Percentiles rank a stretch among this genome's conserved stretches.
Evolutionary conservation across 192 early-diverging fungal species (phyloP).

Genomic region (Kickxella alabastrina): DNA sequence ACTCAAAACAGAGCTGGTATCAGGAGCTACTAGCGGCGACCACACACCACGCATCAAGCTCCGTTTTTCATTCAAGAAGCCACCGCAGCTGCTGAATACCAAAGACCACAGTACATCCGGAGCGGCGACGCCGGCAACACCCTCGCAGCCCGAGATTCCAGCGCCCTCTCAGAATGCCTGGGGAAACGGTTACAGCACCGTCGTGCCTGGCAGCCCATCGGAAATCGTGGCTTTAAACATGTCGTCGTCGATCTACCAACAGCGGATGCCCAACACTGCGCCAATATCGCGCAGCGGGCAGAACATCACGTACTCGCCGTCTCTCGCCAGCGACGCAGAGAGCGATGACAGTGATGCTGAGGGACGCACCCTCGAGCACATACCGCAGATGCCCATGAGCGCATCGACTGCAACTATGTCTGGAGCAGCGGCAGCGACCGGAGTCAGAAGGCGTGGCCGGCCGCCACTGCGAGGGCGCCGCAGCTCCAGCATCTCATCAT

Average conservation of each 20-base stretch:
- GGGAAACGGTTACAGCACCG: constrained; percentile 6
- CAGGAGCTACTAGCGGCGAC: not conserved
- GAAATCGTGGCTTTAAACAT: constrained; percentile 20
- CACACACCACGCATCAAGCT: constrained; percentile 37
- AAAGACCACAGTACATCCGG: not conserved
- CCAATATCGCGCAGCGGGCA: not conserved
- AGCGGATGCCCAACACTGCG: not conserved
- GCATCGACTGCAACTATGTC: not conserved
- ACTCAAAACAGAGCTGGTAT: no score
- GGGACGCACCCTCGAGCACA: constrained; percentile 22
- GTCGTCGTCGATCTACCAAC: no score
- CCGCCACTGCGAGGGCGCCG: constrained; percentile 30
- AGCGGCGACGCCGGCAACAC: not conserved
- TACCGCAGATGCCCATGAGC: not conserved
- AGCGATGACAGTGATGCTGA: constrained; percentile 36
- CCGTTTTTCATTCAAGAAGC: constrained; percentile 31
- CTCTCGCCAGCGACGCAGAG: constrained; percentile 19
- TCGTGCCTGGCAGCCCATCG: constrained; percentile 11
- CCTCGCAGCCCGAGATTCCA: not conserved
- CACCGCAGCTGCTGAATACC: not conserved
- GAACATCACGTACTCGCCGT: constrained; percentile 17
- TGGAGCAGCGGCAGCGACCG: not conserved
- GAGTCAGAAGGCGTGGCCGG: constrained; percentile 26
- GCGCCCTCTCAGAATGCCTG: constrained; percentile 4
- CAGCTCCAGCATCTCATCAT: constrained; percentile 10